Evolutionary conservation across 495 filamentous ascomycete species (phyloP), one percentile per base, ranked within the genome.

Genomic region (Letharia lupina): DNA sequence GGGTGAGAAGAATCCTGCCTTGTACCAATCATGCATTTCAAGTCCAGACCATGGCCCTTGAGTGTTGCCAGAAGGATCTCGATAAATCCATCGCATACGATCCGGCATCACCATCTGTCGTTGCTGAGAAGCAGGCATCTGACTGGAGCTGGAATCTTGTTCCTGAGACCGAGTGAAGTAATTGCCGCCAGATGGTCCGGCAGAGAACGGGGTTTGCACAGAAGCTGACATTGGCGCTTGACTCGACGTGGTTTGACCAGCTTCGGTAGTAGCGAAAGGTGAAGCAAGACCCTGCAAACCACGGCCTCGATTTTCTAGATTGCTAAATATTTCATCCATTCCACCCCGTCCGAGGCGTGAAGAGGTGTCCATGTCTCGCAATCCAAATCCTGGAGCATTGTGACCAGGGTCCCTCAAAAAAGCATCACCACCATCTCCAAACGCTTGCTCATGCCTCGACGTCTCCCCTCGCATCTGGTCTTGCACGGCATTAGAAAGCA

Each of bases 1-100:
- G 0, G 91, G 85, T 13, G 91, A 94, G 77, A 98, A 98, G 79
- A 97, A 98, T 56, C 92, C 91, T 58, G 91, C 95, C 76, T 97
- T 96, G 78, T 96, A 98, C 94, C 94, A 98, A 71, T 98, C 94
- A 71, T 98, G 93, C 94, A 98, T 98, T 75, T 98, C 94, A 59
- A 98, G 80, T 6, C 94, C 94, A 48, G 90, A 95, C 80, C 91
- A 98, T 7, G 94, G 94, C 1, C 94, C 94, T 75, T 98, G 94
- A 44, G 89, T 87, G 57, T 88, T 86, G 50, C 93, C 92, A 74
- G 93, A 89, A 6, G 95, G 94, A 75, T 98, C 94, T 41, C 93
- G 86, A 72, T 98, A 98, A 40, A 96, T 93, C 94, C 94, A 98
- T 69, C 93, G 84, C 89, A 98, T 98, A 28, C 96, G 83, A 75